Percentiles rank a stretch among this genome's conserved stretches.
Evolutionary conservation across 768 basidiomycete genomes (phyloP).

Genomic region (Lentinula lateritia): DNA sequence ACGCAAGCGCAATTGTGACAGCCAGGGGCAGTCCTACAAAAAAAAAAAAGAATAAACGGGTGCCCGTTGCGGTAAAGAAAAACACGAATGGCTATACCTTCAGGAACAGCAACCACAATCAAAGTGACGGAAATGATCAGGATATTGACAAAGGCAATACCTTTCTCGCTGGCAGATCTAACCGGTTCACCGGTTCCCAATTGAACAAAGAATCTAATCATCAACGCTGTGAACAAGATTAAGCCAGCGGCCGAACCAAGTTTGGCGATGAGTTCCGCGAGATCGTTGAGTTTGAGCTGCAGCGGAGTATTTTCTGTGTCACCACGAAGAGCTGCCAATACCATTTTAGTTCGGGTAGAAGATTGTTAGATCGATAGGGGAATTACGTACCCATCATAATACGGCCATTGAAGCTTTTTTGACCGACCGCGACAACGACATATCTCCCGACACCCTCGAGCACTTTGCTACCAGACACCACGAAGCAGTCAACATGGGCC

Average conservation of each 20-base stretch:
- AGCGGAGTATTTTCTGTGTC: slow-evolving; percentile 89
- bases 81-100: slow-evolving; percentile 39
- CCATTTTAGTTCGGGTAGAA: not conserved
- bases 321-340: slow-evolving; percentile 65
- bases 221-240: slow-evolving; percentile 72
- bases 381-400: slow-evolving; percentile 88
- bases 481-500: slow-evolving; percentile 82
- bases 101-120: slow-evolving; percentile 85
- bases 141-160: slow-evolving; percentile 86
- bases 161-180: slow-evolving; percentile 74
- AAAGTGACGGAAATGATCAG: slow-evolving; percentile 93
- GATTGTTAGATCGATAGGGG: not conserved
- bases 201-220: slow-evolving; percentile 95
- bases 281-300: slow-evolving; percentile 85
- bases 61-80: no score
- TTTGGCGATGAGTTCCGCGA: slow-evolving; percentile 97
- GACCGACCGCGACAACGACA: slow-evolving; percentile 88
- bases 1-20: slow-evolving; percentile 93
- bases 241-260: slow-evolving; percentile 79
- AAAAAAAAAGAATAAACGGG: not conserved
- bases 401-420: slow-evolving; percentile 90
- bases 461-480: slow-evolving; percentile 89
- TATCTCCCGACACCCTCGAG: slow-evolving; percentile 92
- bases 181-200: slow-evolving; percentile 56
- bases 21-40: slow-evolving; percentile 77